Percentiles rank a stretch among this genome's conserved stretches.
phyloP scores from a whole-genome alignment of 495 filamentous ascomycete genomes.

The Penicillium egyptiacum region DNA sequence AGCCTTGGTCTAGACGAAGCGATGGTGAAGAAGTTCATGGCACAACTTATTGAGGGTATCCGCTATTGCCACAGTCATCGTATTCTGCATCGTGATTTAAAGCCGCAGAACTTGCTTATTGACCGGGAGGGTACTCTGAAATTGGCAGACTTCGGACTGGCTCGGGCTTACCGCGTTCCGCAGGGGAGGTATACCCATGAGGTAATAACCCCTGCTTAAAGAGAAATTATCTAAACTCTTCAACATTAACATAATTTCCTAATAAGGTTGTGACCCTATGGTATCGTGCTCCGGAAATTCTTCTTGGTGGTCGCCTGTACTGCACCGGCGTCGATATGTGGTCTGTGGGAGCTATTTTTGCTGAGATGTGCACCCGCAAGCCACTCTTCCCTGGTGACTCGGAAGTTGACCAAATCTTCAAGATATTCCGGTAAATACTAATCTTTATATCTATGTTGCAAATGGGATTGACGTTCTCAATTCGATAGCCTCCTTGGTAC shows the following conservation, averaged over 20 bases:
- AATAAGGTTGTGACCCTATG: slow-evolving; percentile 87
- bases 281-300: slow-evolving; percentile 95
- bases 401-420: slow-evolving; percentile 99
- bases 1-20: slow-evolving; percentile 77
- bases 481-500: slow-evolving; percentile 76
- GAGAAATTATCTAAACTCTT: neutral
- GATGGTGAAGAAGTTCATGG: slow-evolving; percentile 98
- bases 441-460: neutral
- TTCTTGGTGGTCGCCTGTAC: slow-evolving; percentile 94
- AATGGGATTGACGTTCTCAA: slow-evolving; percentile 3
- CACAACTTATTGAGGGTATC: slow-evolving; percentile 84
- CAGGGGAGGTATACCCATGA: slow-evolving; percentile 96
- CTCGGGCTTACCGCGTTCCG: slow-evolving; percentile 92
- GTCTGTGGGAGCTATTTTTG: slow-evolving; percentile 97
- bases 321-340: slow-evolving; percentile 99
- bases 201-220: slow-evolving; percentile 37
- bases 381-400: slow-evolving; percentile 98
- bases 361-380: slow-evolving; percentile 99
- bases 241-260: slow-evolving; percentile 1
- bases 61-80: slow-evolving; percentile 95
- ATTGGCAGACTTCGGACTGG: slow-evolving; percentile 94
- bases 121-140: slow-evolving; percentile 93
- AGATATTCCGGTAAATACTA: slow-evolving; percentile 81
- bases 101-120: slow-evolving; percentile 96
- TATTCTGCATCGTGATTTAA: slow-evolving; percentile 90